A percentile compares a stretch with the other conserved stretches of the same genome.
These are phyloP conservation scores for Crassisporium funariophilum DNA, from an alignment of 768 basidiomycete genomes.

Conservation along the genomic window DNA sequence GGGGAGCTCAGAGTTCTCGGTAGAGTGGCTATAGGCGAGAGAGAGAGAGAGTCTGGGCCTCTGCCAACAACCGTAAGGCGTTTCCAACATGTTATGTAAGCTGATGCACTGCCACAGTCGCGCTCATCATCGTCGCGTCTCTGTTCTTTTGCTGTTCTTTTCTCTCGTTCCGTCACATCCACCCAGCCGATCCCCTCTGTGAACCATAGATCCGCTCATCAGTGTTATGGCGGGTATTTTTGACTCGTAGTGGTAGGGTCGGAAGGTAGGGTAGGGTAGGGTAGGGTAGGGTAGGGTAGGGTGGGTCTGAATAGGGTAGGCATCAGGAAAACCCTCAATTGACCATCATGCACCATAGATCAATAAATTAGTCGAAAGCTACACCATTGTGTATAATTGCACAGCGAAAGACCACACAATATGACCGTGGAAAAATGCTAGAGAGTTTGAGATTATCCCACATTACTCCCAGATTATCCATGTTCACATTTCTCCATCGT, in stretches of 20 bases:
- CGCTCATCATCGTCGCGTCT: background rate
- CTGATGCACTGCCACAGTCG: too few relatives aligned
- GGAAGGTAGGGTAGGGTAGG: background rate
- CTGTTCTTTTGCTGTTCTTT: background rate
- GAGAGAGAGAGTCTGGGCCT: too few relatives aligned
- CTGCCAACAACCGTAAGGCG: too few relatives aligned
- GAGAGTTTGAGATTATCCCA: background rate
- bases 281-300: background rate
- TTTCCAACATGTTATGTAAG: too few relatives aligned
- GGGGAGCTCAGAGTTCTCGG: too few relatives aligned
- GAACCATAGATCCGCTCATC: too few relatives aligned
- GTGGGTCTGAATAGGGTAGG: background rate
- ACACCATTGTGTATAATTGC: too few relatives aligned
- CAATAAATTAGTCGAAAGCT: too few relatives aligned
- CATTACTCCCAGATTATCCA: background rate
- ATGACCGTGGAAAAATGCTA: constrained; percentile 3
- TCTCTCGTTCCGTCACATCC: too few relatives aligned
- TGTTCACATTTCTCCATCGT: background rate
- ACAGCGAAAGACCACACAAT: constrained; percentile 6
- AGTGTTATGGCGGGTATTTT: background rate
- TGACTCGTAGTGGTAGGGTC: background rate
- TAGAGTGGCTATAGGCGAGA: too few relatives aligned
- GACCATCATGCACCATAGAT: too few relatives aligned
- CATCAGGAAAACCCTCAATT: background rate
- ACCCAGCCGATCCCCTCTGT: too few relatives aligned